Evolutionary conservation across 768 basidiomycete genomes (phyloP).

Genomic region (Podaxis sp.): DNA sequence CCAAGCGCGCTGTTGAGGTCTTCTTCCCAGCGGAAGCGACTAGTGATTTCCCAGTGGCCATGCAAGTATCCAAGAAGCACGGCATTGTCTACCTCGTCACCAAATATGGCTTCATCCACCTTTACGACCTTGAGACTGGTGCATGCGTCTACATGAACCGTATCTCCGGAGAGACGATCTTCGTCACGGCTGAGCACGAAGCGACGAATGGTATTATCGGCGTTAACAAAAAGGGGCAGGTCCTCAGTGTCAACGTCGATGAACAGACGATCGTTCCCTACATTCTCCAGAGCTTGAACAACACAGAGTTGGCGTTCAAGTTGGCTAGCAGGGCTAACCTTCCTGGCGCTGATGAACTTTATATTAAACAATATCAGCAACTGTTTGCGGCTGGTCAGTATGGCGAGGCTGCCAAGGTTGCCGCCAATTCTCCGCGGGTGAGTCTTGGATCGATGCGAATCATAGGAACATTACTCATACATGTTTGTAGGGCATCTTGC

Average conservation of each 20-base stretch:
- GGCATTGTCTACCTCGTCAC: conserved; percentile 97
- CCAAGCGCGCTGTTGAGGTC: conserved; percentile 97
- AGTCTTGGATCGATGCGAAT: conserved; percentile 18
- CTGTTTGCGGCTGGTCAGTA: conserved; percentile 88
- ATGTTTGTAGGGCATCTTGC: conserved; percentile 75
- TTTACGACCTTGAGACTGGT: conserved; percentile 97
- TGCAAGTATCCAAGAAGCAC: conserved; percentile 97
- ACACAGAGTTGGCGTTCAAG: conserved; percentile 97
- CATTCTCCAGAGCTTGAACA: conserved; percentile 90
- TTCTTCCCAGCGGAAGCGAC: conserved; percentile 98
- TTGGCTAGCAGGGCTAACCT: conserved; percentile 94
- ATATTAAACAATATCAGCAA: conserved; percentile 90
- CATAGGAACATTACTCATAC: conserved; percentile 8
- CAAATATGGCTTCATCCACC: conserved; percentile 98
- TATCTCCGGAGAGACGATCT: conserved; percentile 98
- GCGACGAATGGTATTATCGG: conserved; percentile 94
- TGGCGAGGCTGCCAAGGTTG: conserved; percentile 94
- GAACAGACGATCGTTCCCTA: conserved; percentile 96
- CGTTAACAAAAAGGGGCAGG: conserved; percentile 99
- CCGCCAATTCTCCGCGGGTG: conserved; percentile 93
- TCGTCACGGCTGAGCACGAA: conserved; percentile 97
- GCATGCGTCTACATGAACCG: conserved; percentile 99
- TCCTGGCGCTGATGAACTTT: conserved; percentile 96
- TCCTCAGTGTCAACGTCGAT: conserved; percentile 94
- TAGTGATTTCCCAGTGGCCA: conserved; percentile 98